These are phyloP conservation scores for Avena insularis DNA, from an alignment of 176 grass and related monocot genomes.

Conservation along the genomic window DNA sequence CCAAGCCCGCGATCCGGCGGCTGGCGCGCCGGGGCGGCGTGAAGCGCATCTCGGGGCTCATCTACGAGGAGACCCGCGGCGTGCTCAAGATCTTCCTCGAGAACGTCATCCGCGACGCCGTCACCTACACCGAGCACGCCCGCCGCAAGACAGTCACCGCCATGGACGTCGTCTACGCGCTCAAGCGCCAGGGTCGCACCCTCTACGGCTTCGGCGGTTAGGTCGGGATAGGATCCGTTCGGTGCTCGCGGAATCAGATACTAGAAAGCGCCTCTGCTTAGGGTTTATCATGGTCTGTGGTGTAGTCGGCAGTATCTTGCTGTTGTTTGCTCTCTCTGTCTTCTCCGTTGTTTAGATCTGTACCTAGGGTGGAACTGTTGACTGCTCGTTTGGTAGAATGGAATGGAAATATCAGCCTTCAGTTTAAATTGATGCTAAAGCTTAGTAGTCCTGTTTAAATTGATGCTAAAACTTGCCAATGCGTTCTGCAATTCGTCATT, in stretches of 20 bases:
- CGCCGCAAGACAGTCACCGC: constrained; percentile 82
- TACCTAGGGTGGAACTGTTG: not conserved
- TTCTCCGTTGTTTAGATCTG: not conserved
- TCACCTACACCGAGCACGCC: constrained; percentile 88
- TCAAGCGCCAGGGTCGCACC: constrained; percentile 86
- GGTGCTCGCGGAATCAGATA: no score
- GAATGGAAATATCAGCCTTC: not conserved
- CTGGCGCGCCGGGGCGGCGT: constrained; percentile 64
- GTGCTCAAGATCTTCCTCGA: constrained; percentile 96
- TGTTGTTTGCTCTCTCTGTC: not conserved
- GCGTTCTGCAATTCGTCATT: no score
- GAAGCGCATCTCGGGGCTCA: constrained; percentile 84
- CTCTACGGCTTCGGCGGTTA: constrained; percentile 76
- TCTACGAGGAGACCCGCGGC: constrained; percentile 87
- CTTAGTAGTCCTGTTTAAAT: not conserved
- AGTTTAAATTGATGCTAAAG: not conserved
- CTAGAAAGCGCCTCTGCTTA: not conserved
- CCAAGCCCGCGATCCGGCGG: constrained; percentile 79
- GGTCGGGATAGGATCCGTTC: not conserved
- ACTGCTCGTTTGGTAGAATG: not conserved
- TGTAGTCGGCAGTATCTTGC: not conserved
- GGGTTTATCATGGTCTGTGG: not conserved
- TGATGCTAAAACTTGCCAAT: not conserved
- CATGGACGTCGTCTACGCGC: constrained; percentile 87
- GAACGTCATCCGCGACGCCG: constrained; percentile 85